Conservation (phyloP, 345 rosid species). For the Laguncularia racemosa region DNA sequence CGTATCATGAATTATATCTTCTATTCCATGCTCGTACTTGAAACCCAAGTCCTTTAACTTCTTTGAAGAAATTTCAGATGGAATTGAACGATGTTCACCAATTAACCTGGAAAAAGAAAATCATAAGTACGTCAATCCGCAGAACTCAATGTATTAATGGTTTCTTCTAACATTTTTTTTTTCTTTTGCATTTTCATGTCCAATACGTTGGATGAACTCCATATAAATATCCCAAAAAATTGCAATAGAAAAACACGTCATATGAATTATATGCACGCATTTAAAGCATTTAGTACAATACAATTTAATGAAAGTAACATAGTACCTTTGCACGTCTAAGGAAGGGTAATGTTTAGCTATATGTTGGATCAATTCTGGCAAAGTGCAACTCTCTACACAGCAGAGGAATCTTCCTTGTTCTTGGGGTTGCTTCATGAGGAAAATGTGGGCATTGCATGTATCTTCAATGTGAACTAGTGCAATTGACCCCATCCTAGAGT, state of each 20-base stretch:
- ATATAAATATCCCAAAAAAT: no score
- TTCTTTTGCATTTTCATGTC: no score
- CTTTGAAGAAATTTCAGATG: slow-evolving; percentile 62
- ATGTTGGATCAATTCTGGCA: slow-evolving; percentile 35
- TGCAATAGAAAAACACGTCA: no score
- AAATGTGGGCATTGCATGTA: slow-evolving; percentile 62
- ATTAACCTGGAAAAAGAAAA: slow-evolving; percentile 21
- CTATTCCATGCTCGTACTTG: slow-evolving; percentile 39
- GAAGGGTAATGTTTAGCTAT: slow-evolving; percentile 23
- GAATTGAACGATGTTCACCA: slow-evolving; percentile 19
- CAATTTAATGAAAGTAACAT: background rate
- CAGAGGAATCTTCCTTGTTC: slow-evolving; percentile 67
- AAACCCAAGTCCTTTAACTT: slow-evolving; percentile 62
- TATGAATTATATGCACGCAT: no score
- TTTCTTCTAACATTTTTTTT: background rate
- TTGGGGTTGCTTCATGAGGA: slow-evolving; percentile 51
- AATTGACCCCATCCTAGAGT: slow-evolving; percentile 66
- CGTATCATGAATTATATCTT: slow-evolving; percentile 47
- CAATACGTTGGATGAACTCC: no score
- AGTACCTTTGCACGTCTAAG: slow-evolving; percentile 27
- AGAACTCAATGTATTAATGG: background rate
- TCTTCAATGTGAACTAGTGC: slow-evolving; percentile 76
- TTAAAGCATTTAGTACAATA: background rate
- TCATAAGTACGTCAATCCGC: background rate
- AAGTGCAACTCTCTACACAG: slow-evolving; percentile 31